Conservation (phyloP, 306 rosid species). For the barrel medic (Medicago truncatula) region DNA sequence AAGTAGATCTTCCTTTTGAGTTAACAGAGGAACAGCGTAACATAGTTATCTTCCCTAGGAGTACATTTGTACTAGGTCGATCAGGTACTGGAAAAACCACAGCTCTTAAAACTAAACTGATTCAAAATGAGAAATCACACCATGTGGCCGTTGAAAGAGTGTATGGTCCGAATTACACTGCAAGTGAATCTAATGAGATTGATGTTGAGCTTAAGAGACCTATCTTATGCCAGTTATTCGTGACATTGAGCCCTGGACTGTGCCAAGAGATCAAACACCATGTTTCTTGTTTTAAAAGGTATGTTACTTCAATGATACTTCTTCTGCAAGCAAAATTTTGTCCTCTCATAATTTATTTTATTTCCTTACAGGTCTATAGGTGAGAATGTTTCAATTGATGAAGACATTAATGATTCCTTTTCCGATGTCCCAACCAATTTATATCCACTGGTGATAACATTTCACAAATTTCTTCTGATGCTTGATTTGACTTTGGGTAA, state of each 20-base stretch:
- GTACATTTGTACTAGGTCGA: slow-evolving; percentile 70
- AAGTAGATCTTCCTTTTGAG: slow-evolving; percentile 65
- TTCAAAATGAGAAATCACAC: slow-evolving; percentile 58
- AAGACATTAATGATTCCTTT: slow-evolving; percentile 59
- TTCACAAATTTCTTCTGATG: slow-evolving; percentile 72
- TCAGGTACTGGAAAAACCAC: slow-evolving; percentile 87
- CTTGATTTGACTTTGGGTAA: slow-evolving; percentile 65
- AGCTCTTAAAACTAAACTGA: slow-evolving; percentile 65
- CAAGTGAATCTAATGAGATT: slow-evolving; percentile 12
- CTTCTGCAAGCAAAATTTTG: background rate
- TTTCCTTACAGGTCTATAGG: background rate
- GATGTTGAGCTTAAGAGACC: slow-evolving; percentile 24
- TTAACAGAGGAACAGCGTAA: slow-evolving; percentile 59
- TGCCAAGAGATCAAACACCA: slow-evolving; percentile 65
- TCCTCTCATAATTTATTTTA: background rate
- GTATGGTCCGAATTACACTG: background rate
- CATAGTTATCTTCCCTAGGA: slow-evolving; percentile 50
- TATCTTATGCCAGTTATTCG: slow-evolving; percentile 62
- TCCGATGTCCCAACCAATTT: slow-evolving; percentile 42
- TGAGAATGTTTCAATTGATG: slow-evolving; percentile 31
- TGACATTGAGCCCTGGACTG: slow-evolving; percentile 68
- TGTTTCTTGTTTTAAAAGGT: slow-evolving; percentile 68
- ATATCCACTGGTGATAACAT: slow-evolving; percentile 74
- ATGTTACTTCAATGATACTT: no score
- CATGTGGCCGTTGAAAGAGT: slow-evolving; percentile 39